Evolutionary conservation across 345 rosid genomes (phyloP).

Genomic region (Excoecaria agallocha): DNA sequence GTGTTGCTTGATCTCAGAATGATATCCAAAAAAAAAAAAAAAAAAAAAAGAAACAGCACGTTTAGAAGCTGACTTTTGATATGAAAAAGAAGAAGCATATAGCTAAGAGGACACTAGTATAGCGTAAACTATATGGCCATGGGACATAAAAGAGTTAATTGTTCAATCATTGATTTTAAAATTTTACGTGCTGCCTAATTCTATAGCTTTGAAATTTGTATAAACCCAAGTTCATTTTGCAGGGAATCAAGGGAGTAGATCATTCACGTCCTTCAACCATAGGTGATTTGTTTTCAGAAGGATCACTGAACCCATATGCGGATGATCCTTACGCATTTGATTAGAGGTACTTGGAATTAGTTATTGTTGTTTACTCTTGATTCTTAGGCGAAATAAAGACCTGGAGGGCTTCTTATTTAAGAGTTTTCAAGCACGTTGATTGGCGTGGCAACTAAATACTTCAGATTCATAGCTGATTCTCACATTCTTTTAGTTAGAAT

Average conservation of each 20-base stretch:
- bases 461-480: no score
- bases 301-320: constrained; percentile 82
- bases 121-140: neutral
- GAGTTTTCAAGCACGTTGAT: neutral
- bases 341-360: constrained; percentile 32
- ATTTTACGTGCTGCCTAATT: neutral
- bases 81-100: neutral
- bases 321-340: constrained; percentile 96
- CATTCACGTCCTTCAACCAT: constrained; percentile 58
- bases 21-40: neutral
- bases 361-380: neutral
- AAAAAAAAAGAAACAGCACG: neutral
- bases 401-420: neutral
- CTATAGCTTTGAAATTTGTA: constrained; percentile 8
- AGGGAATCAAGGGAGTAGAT: constrained; percentile 46
- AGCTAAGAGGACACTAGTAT: neutral
- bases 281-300: constrained; percentile 89
- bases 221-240: constrained; percentile 19
- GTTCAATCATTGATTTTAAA: neutral
- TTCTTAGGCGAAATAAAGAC: neutral
- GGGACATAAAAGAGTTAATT: neutral
- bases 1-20: neutral
- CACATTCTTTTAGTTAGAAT: no score
- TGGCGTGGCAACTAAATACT: no score
- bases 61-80: neutral